phyloP scores from a whole-genome alignment of 1,284 basidiomycete genomes.

The Papiliotrema flavescens region DNA sequence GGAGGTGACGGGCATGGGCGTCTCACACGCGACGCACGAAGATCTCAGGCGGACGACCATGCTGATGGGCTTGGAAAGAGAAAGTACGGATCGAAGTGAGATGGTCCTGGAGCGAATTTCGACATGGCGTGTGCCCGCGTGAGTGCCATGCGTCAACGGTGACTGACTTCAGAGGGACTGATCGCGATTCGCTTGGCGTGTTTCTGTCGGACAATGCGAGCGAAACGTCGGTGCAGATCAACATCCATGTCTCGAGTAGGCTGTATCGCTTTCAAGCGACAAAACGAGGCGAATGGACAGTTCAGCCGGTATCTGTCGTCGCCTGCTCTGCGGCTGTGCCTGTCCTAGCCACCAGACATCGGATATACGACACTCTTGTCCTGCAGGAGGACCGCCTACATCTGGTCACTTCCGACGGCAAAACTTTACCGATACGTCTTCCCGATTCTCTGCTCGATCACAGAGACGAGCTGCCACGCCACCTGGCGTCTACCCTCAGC shows the following conservation, averaged over 20 bases:
- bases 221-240: constrained; percentile 23
- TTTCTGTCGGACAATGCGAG: constrained; percentile 38
- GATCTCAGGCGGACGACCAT: constrained; percentile 49
- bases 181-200: constrained; percentile 22
- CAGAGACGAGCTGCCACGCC: constrained; percentile 27
- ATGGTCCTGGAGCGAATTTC: constrained; percentile 37
- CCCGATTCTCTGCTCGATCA: constrained; percentile 20
- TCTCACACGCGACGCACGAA: constrained; percentile 44
- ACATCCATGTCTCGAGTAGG: constrained; percentile 54
- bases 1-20: constrained; percentile 55
- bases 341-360: constrained; percentile 60
- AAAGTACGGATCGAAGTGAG: constrained; percentile 33
- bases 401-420: constrained; percentile 61
- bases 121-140: constrained; percentile 34
- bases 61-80: constrained; percentile 42
- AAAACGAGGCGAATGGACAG: constrained; percentile 23
- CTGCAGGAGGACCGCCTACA: constrained; percentile 56
- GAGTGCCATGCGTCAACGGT: constrained; percentile 6
- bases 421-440: constrained; percentile 48
- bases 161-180: constrained; percentile 1
- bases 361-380: constrained; percentile 65
- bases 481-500: constrained; percentile 33
- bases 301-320: constrained; percentile 35
- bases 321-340: constrained; percentile 56
- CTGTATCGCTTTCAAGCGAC: constrained; percentile 55